Base-by-base conservation (phyloP, 768 basidiomycete genomes). In the Gloeophyllum trabeum region DNA sequence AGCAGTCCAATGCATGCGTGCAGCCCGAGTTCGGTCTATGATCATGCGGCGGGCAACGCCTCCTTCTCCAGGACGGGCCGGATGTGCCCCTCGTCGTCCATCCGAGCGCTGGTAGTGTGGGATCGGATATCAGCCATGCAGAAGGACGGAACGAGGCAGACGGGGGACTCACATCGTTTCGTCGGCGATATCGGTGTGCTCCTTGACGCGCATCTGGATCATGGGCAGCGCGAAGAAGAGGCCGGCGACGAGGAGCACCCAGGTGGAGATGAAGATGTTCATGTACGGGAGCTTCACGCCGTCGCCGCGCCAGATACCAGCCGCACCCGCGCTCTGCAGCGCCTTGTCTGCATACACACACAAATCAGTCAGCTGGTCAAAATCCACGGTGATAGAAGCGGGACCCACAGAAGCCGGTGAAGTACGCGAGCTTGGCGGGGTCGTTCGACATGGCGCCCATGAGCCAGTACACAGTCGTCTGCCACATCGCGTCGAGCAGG, bases 361-460 rank as follows among this genome's bases (percentile, higher is more conserved):
- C 13, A 32, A 25, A 42, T 16, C 7, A 37, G 22, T 28, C 30
- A 10, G 34, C 19, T 25, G 23, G 13, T 24, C 20, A n/a, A n/a
- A n/a, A n/a, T n/a, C n/a, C n/a, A n/a, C n/a, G n/a, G n/a, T n/a
- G n/a, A n/a, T n/a, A n/a, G n/a, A 18, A 10, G 37, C 3, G 39
- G 23, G 47, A 70, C 81, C 51, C 54, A 88, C 85, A 89, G 52
- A 90, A 84, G 34, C 87, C 88, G 13, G 79, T 66, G 51, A 90
- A 81, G 54, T 86, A 72, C 0, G 86, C 86, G 19, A 90, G 73
- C 55, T 85, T 86, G 1, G 70, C 73, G 6, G 82, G 76, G 56
- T 88, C 78, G 49, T 89, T 88, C 18, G 82, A 84, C 79, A 91
- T 84, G 10, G 82, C 80, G 30, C 86, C 86, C 73, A 86, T 80